Base-by-base conservation (phyloP, 2,329 filamentous ascomycete genomes). In the Amauroascus niger region DNA sequence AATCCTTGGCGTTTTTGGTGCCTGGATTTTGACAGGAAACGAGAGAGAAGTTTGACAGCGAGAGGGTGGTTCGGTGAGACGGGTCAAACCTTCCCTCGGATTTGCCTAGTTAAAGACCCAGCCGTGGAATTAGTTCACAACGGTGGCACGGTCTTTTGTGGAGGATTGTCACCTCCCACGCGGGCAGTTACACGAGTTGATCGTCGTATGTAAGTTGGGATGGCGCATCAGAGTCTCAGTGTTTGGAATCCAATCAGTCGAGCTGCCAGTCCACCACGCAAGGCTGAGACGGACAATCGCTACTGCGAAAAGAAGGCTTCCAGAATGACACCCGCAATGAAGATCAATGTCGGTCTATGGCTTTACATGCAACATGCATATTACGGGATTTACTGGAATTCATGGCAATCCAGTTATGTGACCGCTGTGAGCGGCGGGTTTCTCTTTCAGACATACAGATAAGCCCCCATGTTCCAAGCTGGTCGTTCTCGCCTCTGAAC, bases 271-370 rank as follows among this genome's bases (percentile, higher is more conserved):
- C 11, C 18, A 18, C 2, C n/a, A 28, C 41, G 28, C 20, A 51
- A 35, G 49, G 49, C 49, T 51, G 49, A 44, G 13, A 26, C 9
- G 11, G 49, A 51, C 26, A 51, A 51, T 51, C 49, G 44, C 49
- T 51, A 7, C 49, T 28, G 20, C 20, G 6, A 51, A 51, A 39
- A 51, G 49, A 51, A 51, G 49, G 49, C 39, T 51, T 51, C 49
- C 39, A 51, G 49, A 51, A 51, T 16, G 18, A 35, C 39, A 2
- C 37, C 16, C 18, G 18, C 40, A 9, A 18, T 37, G 33, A 16
- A 37, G 9, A 16, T 14, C n/a, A 11, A 16, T 11, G 33, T 37
- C 33, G 5, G 33, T 37, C 13, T 16, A 37, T 30, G 26, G 9
- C 9, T 9, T 8, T 40, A 3, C n/a, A 16, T 18, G n/a, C 37